Evolutionary conservation across 2,329 filamentous ascomycete species (phyloP).

Genomic region (Penicillium fuscoglaucum): DNA sequence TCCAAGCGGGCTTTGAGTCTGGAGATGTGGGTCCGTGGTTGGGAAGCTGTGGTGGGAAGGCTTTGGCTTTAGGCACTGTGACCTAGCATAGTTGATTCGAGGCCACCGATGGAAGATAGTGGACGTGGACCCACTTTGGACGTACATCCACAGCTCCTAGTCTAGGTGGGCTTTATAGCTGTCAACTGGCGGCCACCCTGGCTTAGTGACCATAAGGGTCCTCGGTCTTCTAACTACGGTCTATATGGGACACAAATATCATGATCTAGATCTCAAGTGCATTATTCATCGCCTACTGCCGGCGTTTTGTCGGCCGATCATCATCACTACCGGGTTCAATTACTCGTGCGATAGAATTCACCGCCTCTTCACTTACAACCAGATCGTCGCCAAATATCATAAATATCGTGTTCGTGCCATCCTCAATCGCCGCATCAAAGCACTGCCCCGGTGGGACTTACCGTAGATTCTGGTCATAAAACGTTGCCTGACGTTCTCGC

Average conservation of each 20-base stretch:
- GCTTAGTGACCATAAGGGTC: constrained; percentile 5
- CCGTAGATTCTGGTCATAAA: no score
- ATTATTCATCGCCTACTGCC: neutral
- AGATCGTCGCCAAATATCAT: constrained; percentile 16
- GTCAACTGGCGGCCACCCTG: constrained; percentile 9
- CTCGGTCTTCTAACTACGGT: constrained; percentile 6
- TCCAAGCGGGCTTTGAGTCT: neutral
- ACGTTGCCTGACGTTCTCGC: no score
- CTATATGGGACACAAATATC: neutral
- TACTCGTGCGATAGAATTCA: constrained; percentile 7
- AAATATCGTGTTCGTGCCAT: constrained; percentile 21
- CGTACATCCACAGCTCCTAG: constrained; percentile 10
- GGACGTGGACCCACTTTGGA: constrained; percentile 5
- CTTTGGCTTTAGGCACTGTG: neutral
- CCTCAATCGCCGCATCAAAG: constrained; percentile 20
- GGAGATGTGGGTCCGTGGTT: neutral
- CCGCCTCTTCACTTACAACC: constrained; percentile 8
- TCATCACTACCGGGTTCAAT: constrained; percentile 3
- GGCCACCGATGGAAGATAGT: neutral
- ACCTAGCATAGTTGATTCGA: neutral
- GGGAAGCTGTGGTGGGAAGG: neutral
- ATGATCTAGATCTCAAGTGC: neutral
- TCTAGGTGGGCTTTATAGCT: constrained; percentile 7
- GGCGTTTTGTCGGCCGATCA: constrained; percentile 2
- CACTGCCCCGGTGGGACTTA: no score